Evolutionary conservation across 2,329 filamentous ascomycete genomes (phyloP).

Genomic region (Periconia digitata): DNA sequence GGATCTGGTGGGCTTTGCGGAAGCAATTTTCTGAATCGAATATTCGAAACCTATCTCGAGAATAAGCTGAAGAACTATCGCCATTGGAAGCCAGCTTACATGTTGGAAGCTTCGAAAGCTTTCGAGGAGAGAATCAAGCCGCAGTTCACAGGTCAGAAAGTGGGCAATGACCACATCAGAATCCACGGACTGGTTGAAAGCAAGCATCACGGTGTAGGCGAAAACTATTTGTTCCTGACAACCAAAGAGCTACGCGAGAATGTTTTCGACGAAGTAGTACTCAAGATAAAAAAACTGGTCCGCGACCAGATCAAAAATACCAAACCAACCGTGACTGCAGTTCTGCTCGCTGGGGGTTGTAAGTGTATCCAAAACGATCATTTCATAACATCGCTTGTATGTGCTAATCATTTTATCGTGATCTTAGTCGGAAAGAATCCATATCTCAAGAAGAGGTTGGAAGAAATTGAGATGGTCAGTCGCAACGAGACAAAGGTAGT

Average conservation of each 20-base stretch:
- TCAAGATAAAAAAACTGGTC: conserved; percentile 2
- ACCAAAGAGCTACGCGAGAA: conserved; percentile 1
- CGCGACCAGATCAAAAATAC: conserved; percentile 4
- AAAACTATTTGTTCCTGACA: neutral
- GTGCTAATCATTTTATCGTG: neutral
- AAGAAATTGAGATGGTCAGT: conserved; percentile 1
- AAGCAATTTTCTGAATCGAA: conserved; percentile 4
- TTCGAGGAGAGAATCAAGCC: neutral
- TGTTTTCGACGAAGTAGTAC: conserved; percentile 4
- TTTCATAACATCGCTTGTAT: neutral
- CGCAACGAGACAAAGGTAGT: neutral
- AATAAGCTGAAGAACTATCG: neutral
- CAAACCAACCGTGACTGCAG: neutral
- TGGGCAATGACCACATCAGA: neutral
- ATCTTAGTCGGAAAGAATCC: neutral
- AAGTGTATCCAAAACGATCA: neutral
- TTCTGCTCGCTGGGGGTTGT: conserved; percentile 5
- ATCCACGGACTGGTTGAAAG: neutral
- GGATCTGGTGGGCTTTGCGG: conserved; percentile 4
- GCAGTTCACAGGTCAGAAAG: neutral
- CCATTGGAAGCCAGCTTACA: neutral
- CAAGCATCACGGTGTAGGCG: neutral
- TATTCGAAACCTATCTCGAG: conserved; percentile 3
- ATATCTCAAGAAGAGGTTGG: conserved; percentile 4
- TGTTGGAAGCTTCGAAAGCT: neutral